Conservation (phyloP, 441 rosid genomes). For the Euphorbia corollata region DNA sequence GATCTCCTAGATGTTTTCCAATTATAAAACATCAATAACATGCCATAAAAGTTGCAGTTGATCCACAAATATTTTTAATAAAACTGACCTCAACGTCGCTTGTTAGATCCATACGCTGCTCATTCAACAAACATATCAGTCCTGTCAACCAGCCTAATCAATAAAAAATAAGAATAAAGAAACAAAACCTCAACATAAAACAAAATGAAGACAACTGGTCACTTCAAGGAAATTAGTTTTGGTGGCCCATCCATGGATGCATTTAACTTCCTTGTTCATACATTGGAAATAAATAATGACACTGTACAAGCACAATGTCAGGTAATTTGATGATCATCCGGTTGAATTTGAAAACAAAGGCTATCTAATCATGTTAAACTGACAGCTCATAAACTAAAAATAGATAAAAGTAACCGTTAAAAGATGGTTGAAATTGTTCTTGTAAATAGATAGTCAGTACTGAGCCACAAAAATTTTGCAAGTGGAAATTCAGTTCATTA, state of each 20-base stretch:
- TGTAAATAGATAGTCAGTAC: neutral
- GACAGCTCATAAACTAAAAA: neutral
- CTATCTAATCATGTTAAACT: neutral
- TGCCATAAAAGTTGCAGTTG: neutral
- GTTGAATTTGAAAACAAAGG: neutral
- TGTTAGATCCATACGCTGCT: conserved; percentile 64
- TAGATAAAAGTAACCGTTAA: conserved; percentile 2
- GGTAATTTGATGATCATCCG: neutral
- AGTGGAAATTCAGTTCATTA: neutral
- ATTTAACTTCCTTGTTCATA: neutral
- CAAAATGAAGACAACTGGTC: conserved; percentile 1
- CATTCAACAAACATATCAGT: conserved; percentile 69
- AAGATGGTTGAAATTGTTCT: neutral
- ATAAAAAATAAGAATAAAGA: conserved; percentile 44
- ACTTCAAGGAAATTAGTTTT: conserved; percentile 9
- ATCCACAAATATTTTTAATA: conserved; percentile 7
- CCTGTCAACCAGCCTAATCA: conserved; percentile 77
- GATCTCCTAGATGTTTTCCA: neutral
- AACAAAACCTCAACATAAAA: conserved; percentile 34
- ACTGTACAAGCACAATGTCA: neutral
- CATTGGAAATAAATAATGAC: no score
- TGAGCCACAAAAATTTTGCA: conserved; percentile 3
- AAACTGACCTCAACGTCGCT: conserved; percentile 75
- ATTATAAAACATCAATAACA: neutral
- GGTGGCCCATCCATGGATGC: neutral